A percentile compares a stretch with the other conserved stretches of the same genome.
Evolutionary conservation across 805 yeast species (phyloP).

Genomic region (Monosporozyma unispora): DNA sequence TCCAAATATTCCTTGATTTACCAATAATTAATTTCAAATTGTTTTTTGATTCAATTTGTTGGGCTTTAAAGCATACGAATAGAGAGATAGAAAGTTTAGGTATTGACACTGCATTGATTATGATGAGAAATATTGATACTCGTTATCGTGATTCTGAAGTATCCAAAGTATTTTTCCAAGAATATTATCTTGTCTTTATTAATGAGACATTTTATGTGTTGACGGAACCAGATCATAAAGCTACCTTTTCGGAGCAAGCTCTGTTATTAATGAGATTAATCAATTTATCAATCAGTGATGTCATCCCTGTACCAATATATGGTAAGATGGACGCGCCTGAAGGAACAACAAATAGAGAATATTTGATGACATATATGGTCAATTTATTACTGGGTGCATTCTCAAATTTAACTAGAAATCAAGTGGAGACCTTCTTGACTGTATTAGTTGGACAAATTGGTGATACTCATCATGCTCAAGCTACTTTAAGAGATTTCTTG

Average conservation of each 20-base stretch:
- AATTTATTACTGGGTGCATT: constrained; percentile 71
- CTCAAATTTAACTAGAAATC: constrained; percentile 62
- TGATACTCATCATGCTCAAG: constrained; percentile 62
- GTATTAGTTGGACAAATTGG: constrained; percentile 62
- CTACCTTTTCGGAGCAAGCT: constrained; percentile 81
- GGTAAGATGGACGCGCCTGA: constrained; percentile 53
- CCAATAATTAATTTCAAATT: constrained; percentile 81
- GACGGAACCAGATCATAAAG: constrained; percentile 91
- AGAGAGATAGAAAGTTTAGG: constrained; percentile 90
- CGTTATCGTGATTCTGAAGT: constrained; percentile 52
- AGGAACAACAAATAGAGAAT: constrained; percentile 71
- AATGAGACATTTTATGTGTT: constrained; percentile 82
- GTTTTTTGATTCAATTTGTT: constrained; percentile 80
- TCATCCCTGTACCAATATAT: constrained; percentile 65
- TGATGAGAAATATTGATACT: constrained; percentile 65
- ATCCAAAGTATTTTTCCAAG: constrained; percentile 72
- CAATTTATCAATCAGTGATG: constrained; percentile 61
- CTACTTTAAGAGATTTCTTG: constrained; percentile 80
- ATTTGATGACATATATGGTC: constrained; percentile 64
- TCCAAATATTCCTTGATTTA: constrained; percentile 69
- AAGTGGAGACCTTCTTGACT: constrained; percentile 66
- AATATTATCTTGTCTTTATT: constrained; percentile 72
- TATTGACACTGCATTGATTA: constrained; percentile 45
- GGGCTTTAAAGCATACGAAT: constrained; percentile 95
- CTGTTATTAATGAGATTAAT: constrained; percentile 71